A percentile compares a stretch with the other conserved stretches of the same genome.
phyloP scores from a whole-genome alignment of 768 basidiomycete genomes.

The Cytidiella melzeri region DNA sequence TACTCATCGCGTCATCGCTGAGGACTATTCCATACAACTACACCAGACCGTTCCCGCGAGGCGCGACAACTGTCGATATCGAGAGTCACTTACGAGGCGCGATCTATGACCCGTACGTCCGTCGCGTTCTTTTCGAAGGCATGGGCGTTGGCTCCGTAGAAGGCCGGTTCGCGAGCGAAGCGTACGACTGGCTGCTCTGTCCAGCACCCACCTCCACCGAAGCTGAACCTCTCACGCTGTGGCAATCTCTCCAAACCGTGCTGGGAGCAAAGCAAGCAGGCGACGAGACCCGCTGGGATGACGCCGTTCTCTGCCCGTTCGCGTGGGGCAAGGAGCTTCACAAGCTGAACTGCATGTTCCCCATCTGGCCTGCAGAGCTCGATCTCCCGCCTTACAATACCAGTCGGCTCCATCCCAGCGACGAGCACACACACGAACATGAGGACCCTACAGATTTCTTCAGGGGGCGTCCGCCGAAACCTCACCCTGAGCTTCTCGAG shows the following conservation, averaged over 20 bases:
- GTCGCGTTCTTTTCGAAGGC: conserved; percentile 85
- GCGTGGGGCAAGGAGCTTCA: conserved; percentile 73
- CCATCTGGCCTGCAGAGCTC: conserved; percentile 68
- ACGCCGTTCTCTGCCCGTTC: conserved; percentile 64
- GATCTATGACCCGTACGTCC: conserved; percentile 84
- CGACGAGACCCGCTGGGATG: conserved; percentile 37
- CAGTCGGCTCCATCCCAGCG: not conserved
- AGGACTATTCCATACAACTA: conserved; percentile 74
- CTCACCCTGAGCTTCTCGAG: conserved; percentile 45
- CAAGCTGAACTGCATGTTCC: conserved; percentile 70
- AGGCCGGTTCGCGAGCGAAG: conserved; percentile 47
- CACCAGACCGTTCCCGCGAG: conserved; percentile 58
- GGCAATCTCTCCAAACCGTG: conserved; percentile 12
- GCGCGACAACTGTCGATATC: conserved; percentile 47
- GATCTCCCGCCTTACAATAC: conserved; percentile 40
- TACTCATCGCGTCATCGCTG: conserved; percentile 78
- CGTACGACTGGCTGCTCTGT: conserved; percentile 64
- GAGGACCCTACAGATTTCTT: conserved; percentile 8
- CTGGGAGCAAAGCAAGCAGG: conserved; percentile 10
- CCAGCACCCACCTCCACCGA: conserved; percentile 29
- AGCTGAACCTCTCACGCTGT: not conserved
- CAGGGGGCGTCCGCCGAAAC: conserved; percentile 6
- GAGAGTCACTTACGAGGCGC: conserved; percentile 52
- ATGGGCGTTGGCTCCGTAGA: conserved; percentile 41
- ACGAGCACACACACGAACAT: conserved; percentile 7